A percentile compares a stretch with the other conserved stretches of the same genome.
phyloP scores from a whole-genome alignment of 1,284 basidiomycete species.

The Papiliotrema fonsecae region DNA sequence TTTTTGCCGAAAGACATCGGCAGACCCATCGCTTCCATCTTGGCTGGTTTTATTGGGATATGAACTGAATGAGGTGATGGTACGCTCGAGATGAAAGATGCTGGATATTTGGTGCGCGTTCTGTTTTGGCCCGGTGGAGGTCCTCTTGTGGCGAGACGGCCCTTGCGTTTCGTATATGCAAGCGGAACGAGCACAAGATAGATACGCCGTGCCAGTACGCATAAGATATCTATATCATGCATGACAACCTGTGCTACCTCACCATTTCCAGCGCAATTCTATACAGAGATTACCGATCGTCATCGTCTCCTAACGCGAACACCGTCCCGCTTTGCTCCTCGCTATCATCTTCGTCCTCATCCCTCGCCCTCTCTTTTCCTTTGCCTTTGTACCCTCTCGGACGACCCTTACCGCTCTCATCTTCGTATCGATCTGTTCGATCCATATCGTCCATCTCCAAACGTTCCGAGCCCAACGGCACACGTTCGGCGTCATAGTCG shows the following conservation, averaged over 20 bases:
- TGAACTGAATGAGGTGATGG: neutral
- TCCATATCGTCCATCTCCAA: constrained; percentile 41
- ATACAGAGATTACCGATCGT: constrained; percentile 19
- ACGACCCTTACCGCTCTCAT: constrained; percentile 27
- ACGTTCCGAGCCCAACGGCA: constrained; percentile 53
- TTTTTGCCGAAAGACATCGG: constrained; percentile 51
- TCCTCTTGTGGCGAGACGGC: neutral
- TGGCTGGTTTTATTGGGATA: constrained; percentile 1
- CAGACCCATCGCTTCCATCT: constrained; percentile 45
- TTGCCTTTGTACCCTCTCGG: constrained; percentile 11
- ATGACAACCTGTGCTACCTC: no score
- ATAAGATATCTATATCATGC: no score
- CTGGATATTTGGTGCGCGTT: neutral
- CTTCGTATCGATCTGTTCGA: constrained; percentile 43
- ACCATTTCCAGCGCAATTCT: no score
- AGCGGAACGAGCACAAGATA: no score
- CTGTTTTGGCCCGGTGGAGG: neutral
- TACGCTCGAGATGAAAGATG: neutral
- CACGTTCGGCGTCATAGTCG: constrained; percentile 52
- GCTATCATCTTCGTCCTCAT: no score
- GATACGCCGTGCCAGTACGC: no score
- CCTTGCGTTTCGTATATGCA: no score
- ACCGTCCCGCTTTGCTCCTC: constrained; percentile 41
- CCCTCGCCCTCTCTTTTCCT: constrained; percentile 14
- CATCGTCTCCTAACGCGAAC: constrained; percentile 52